Evolutionary conservation across 495 filamentous ascomycete genomes (phyloP), one percentile per base, ranked within the genome.

Genomic region (Hypoxylon lienhwacheense): DNA sequence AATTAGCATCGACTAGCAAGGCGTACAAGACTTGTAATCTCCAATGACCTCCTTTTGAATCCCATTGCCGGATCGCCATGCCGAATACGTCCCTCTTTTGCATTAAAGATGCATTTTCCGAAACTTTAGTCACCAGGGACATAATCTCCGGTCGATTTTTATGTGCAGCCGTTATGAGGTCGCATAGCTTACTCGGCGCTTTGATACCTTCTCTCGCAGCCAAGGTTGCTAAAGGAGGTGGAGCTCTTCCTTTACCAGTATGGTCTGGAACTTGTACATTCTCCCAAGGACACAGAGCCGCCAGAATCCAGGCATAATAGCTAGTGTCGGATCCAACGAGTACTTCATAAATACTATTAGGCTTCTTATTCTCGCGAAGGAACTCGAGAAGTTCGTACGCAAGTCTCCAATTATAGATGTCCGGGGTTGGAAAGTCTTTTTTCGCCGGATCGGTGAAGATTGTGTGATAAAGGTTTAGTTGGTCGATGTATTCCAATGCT

Each of bases 21-120:
- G 86, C 77, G 61, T 84, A 83, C 24, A 96, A 55, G 2, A 88
- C 77, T 61, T 89, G 88, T 25, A 83, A 73, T 63, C 83, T 78
- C 93, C 93, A 97, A 49, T 85, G 68, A 1, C 80, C 76, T 20
- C 77, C 75, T 33, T 54, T 67, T 6, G 70, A 37, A 47, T 85
- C 85, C 88, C 92, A 93, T 4, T 73, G 67, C n/a, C 89, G 81
- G 55, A 98, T 86, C 0, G 77, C 79, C 79, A 91, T 83, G 2
- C 92, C 91, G 16, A 92, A 73, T 2, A 56, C 68, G 32, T 74
- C 73, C 42, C 77, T 70, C 42, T 74, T 69, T 0, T 55, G 24
- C 25, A 64, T 57, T 7, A 33, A 57, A 6, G 70, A 39, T 10
- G 68, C 65, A 1, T 76, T 66, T 7, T 65, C 42, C 11, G 66